phyloP scores from a whole-genome alignment of 176 grass and related monocot species.

The Carex myosuroides region DNA sequence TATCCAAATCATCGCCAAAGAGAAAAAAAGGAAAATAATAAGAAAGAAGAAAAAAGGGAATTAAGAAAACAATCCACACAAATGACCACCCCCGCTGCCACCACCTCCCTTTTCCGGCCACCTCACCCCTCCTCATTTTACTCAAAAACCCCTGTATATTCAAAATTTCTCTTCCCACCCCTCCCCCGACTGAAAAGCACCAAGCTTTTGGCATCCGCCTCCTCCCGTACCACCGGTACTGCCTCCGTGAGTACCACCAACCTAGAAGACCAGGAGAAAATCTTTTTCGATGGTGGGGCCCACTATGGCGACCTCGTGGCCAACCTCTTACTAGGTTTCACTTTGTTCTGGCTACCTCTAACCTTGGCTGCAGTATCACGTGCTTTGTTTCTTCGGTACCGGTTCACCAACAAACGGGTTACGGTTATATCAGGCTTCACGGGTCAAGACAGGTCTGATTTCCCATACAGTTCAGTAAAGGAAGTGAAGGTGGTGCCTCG shows the following conservation, averaged over 20 bases:
- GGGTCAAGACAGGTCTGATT: conserved; percentile 80
- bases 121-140: background rate
- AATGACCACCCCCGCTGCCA: conserved; percentile 11
- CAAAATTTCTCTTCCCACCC: background rate
- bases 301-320: conserved; percentile 76
- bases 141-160: background rate
- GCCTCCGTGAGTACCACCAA: background rate
- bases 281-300: conserved; percentile 89
- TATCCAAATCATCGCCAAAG: conserved; percentile 3
- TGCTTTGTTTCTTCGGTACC: conserved; percentile 77
- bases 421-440: conserved; percentile 78
- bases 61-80: background rate
- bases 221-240: conserved; percentile 18
- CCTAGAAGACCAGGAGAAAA: conserved; percentile 30
- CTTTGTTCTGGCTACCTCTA: conserved; percentile 84
- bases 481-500: conserved; percentile 75
- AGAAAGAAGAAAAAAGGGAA: background rate
- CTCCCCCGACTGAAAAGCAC: conserved; percentile 10
- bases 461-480: conserved; percentile 65
- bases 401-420: conserved; percentile 80
- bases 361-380: conserved; percentile 82
- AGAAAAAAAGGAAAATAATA: background rate
- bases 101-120: conserved; percentile 12
- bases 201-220: conserved; percentile 28
- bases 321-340: conserved; percentile 76